Evolutionary conservation across 2,329 filamentous ascomycete species (phyloP).

Genomic region (Beauveria asiatica): DNA sequence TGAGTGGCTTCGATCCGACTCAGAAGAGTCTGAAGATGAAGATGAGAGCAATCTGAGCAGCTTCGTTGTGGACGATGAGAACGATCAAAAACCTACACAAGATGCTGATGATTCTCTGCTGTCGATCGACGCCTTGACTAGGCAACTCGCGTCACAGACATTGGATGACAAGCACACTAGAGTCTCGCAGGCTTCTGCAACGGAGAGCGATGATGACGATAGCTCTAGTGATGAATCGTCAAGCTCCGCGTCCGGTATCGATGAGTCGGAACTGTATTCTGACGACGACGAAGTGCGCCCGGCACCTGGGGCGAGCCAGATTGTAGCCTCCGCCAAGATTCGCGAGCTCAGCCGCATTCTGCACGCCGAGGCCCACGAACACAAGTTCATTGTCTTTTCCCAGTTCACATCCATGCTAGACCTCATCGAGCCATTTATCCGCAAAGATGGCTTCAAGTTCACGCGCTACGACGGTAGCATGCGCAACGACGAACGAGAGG

Average conservation of each 20-base stretch:
- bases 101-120: constrained; percentile 24
- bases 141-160: constrained; percentile 29
- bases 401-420: constrained; percentile 98
- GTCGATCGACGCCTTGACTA: constrained; percentile 28
- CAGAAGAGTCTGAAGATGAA: constrained; percentile 45
- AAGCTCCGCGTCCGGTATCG: constrained; percentile 24
- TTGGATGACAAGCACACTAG: constrained; percentile 20
- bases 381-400: constrained; percentile 98
- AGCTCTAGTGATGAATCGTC: constrained; percentile 1
- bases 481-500: constrained; percentile 87
- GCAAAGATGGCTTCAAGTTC: constrained; percentile 63
- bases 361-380: constrained; percentile 63
- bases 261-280: constrained; percentile 33
- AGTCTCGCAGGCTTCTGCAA: constrained; percentile 10
- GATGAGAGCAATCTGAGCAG: constrained; percentile 45
- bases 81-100: constrained; percentile 23
- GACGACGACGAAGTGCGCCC: constrained; percentile 31
- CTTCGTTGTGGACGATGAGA: constrained; percentile 47
- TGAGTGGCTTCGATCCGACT: constrained; percentile 68
- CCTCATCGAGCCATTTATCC: constrained; percentile 85
- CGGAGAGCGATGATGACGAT: neutral
- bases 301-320: constrained; percentile 31
- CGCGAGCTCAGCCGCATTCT: constrained; percentile 76
- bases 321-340: constrained; percentile 81
- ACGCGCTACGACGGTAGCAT: constrained; percentile 92